Conservation (phyloP, 2,329 filamentous ascomycete species). For the Colletotrichum eremochloae region DNA sequence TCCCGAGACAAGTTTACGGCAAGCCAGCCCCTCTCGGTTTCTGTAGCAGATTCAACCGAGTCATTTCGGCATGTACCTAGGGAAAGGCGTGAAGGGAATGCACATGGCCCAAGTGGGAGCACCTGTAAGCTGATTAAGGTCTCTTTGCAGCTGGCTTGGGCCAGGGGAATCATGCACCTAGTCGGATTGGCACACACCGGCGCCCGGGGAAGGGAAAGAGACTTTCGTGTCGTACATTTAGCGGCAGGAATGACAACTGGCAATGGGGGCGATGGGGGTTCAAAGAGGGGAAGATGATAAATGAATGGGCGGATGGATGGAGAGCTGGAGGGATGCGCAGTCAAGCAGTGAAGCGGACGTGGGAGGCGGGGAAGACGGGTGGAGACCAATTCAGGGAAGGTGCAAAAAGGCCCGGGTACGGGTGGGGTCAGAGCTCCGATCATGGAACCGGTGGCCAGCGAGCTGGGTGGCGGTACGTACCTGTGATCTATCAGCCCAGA, state of each 20-base stretch:
- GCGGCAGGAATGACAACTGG: conserved; percentile 22
- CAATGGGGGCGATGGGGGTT: conserved; percentile 14
- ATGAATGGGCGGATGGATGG: neutral
- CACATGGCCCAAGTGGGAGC: neutral
- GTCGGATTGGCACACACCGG: neutral
- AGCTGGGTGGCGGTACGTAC: neutral
- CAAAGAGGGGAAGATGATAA: neutral
- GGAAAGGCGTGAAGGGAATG: neutral
- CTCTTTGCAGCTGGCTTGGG: neutral
- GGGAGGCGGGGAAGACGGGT: conserved; percentile 12
- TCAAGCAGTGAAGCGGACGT: conserved; percentile 8
- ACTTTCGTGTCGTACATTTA: neutral
- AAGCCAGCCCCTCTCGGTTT: neutral
- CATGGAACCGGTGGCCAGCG: conserved; percentile 12
- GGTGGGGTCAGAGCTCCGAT: conserved; percentile 29
- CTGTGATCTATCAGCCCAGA: neutral
- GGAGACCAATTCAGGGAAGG: conserved; percentile 28
- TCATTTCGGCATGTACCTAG: too few relatives aligned
- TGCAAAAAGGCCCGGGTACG: neutral
- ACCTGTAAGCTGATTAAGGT: neutral
- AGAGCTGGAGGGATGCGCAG: neutral
- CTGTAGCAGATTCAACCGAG: neutral
- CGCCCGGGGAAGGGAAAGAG: neutral
- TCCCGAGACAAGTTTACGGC: neutral
- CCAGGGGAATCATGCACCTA: conserved; percentile 18